Percentiles rank a stretch among this genome's conserved stretches.
Conservation (phyloP, 768 basidiomycete genomes). For the Leccinum uliginosum region DNA sequence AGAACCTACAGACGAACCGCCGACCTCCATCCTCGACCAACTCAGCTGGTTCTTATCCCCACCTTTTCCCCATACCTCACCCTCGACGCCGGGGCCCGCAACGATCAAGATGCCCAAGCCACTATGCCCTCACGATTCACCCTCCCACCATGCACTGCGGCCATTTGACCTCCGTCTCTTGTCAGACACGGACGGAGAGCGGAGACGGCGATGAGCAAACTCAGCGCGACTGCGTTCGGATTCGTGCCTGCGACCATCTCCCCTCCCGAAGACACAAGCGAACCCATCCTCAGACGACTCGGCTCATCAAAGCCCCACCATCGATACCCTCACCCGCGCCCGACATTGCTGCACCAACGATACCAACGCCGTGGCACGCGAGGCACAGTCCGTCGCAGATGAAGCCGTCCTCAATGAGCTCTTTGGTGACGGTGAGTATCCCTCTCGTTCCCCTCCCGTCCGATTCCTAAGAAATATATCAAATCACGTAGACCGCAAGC, state of each 20-base stretch:
- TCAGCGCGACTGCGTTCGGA: constrained; percentile 81
- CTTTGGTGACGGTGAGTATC: constrained; percentile 64
- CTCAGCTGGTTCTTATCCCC: too few relatives aligned
- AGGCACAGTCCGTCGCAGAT: constrained; percentile 80
- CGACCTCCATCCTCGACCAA: too few relatives aligned
- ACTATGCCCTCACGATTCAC: too few relatives aligned
- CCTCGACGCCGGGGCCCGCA: too few relatives aligned
- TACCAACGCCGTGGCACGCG: constrained; percentile 69
- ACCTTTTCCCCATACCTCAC: too few relatives aligned
- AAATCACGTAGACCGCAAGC: constrained; percentile 99
- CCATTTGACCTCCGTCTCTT: too few relatives aligned
- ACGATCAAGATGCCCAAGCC: too few relatives aligned
- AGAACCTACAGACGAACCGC: too few relatives aligned
- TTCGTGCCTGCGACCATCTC: constrained; percentile 70
- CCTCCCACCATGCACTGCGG: too few relatives aligned
- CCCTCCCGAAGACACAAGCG: constrained; percentile 31
- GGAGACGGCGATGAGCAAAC: constrained; percentile 52
- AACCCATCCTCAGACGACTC: constrained; percentile 70
- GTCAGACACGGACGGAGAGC: too few relatives aligned
- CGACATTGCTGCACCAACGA: too few relatives aligned
- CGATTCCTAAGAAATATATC: constrained; percentile 66
- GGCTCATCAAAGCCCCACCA: constrained; percentile 56
- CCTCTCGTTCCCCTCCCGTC: not conserved
- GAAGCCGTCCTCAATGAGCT: constrained; percentile 81
- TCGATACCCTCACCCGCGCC: constrained; percentile 29